Conservation (phyloP, 164 flowering plant genomes). For the Macadamia tetraphylla region DNA sequence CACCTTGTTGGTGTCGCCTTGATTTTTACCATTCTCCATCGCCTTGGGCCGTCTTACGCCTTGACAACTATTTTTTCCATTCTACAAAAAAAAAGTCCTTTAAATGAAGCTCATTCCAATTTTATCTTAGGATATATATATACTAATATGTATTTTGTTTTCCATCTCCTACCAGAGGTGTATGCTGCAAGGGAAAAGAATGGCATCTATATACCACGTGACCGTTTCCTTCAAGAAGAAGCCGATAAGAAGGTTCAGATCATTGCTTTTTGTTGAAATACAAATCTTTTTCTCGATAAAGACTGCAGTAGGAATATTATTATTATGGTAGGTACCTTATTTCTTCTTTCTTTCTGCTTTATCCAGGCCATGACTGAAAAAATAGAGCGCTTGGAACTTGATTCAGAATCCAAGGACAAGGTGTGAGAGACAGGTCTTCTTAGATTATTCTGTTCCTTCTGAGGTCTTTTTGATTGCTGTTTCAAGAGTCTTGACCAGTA, state of each 20-base stretch:
- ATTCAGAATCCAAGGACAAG: conserved; percentile 75
- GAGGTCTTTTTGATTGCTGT: not conserved
- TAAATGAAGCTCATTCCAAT: not conserved
- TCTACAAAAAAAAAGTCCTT: not conserved
- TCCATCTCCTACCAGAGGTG: conserved; percentile 42
- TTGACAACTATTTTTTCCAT: too few relatives aligned
- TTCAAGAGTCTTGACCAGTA: conserved; percentile 5
- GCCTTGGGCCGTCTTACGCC: too few relatives aligned
- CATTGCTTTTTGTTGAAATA: not conserved
- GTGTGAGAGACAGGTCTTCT: conserved; percentile 19
- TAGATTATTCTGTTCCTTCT: conserved; percentile 3
- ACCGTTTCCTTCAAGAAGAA: conserved; percentile 75
- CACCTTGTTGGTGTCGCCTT: too few relatives aligned
- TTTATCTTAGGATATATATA: not conserved
- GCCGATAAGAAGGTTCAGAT: conserved; percentile 69
- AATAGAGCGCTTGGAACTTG: conserved; percentile 70
- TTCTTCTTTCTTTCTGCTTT: conserved; percentile 3
- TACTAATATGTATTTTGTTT: not conserved
- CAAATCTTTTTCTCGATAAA: not conserved
- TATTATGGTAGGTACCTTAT: not conserved
- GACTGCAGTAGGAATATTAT: not conserved
- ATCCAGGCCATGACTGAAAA: conserved; percentile 78
- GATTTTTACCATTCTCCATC: too few relatives aligned
- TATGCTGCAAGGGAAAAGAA: conserved; percentile 85
- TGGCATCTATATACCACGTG: conserved; percentile 81